phyloP scores from a whole-genome alignment of 2,329 filamentous ascomycete genomes.

The Colletotrichum tropicicola region DNA sequence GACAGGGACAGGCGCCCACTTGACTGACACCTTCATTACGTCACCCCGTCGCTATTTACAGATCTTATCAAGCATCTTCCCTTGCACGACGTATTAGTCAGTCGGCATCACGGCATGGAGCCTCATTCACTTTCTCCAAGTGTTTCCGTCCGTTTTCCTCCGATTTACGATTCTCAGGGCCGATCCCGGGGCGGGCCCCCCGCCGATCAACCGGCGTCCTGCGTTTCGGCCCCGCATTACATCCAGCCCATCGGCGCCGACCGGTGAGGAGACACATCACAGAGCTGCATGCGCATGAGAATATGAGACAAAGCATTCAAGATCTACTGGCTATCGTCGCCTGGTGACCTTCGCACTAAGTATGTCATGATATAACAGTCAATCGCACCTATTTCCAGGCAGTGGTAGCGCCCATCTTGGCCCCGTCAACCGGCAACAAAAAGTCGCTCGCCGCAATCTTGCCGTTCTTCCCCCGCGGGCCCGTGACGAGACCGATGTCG shows the following conservation, averaged over 20 bases:
- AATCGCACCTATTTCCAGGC: constrained; percentile 7
- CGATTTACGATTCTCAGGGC: not conserved
- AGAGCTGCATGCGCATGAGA: too few relatives aligned
- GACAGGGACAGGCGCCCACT: constrained; percentile 2
- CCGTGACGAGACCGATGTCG: constrained; percentile 13
- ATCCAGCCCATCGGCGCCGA: not conserved
- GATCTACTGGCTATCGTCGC: not conserved
- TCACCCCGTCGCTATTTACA: constrained; percentile 7
- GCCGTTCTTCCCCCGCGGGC: constrained; percentile 19
- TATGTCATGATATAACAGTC: not conserved
- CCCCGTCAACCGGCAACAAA: constrained; percentile 15
- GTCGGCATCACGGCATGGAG: not conserved
- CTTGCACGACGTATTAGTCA: not conserved
- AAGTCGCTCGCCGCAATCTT: constrained; percentile 27
- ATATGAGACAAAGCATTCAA: not conserved
- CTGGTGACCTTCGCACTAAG: not conserved
- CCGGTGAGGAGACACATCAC: not conserved
- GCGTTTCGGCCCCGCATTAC: not conserved
- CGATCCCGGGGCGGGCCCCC: not conserved
- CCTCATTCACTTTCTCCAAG: not conserved
- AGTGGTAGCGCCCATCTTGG: constrained; percentile 22
- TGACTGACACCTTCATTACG: constrained; percentile 22
- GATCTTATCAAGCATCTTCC: constrained; percentile 14
- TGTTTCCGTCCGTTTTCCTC: not conserved
- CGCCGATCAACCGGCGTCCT: constrained; percentile 10